A percentile compares a stretch with the other conserved stretches of the same genome.
Evolutionary conservation across 345 rosid genomes (phyloP).

Genomic region (Eucalyptus regnans): DNA sequence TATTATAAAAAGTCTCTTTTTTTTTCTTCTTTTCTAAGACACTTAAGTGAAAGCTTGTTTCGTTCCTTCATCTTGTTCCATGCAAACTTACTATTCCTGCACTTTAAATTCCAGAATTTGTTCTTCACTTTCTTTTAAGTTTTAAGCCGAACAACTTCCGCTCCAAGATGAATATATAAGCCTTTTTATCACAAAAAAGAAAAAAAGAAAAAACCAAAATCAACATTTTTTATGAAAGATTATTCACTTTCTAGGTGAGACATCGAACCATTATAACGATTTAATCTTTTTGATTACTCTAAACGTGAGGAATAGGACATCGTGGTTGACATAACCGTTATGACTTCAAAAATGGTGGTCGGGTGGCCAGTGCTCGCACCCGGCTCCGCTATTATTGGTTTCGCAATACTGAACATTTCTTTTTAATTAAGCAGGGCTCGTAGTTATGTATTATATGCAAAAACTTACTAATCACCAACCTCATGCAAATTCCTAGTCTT

Average conservation of each 20-base stretch:
- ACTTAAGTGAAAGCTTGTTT: no score
- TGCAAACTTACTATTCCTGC: not conserved
- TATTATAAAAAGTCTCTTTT: no score
- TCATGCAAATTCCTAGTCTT: not conserved
- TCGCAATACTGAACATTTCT: no score
- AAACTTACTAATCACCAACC: not conserved
- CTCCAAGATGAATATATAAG: not conserved
- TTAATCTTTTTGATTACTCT: not conserved
- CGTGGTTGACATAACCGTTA: not conserved
- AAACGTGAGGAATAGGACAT: not conserved
- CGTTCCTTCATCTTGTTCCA: no score
- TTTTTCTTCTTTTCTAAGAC: no score
- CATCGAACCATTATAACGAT: not conserved
- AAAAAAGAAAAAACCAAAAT: no score
- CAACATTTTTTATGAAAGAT: not conserved
- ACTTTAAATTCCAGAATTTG: no score
- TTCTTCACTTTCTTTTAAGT: no score
- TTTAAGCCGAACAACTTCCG: not conserved
- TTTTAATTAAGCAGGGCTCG: not conserved
- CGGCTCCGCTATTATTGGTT: no score
- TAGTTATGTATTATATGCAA: not conserved
- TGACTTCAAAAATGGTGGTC: no score
- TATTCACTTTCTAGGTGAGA: not conserved
- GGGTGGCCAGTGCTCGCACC: no score
- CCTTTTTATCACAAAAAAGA: not conserved